A percentile compares a stretch with the other conserved stretches of the same genome.
phyloP scores from a whole-genome alignment of 345 rosid genomes.

The Aegle marmelos region DNA sequence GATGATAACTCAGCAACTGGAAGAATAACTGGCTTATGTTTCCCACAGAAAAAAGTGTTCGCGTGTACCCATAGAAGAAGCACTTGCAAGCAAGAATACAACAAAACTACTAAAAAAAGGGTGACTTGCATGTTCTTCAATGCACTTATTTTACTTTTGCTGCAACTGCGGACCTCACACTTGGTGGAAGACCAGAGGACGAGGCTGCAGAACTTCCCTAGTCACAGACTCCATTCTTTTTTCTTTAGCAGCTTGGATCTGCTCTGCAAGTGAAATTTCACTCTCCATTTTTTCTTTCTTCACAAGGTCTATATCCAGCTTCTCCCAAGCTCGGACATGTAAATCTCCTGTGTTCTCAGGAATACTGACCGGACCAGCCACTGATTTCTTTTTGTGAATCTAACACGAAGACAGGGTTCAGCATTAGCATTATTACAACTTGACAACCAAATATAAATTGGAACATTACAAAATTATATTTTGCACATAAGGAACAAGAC shows the following conservation, averaged over 20 bases:
- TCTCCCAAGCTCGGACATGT: conserved; percentile 48
- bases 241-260: conserved; percentile 70
- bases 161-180: conserved; percentile 7
- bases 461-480: neutral
- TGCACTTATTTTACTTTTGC: neutral
- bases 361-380: conserved; percentile 25
- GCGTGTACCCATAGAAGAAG: neutral
- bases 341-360: conserved; percentile 28
- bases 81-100: neutral
- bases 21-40: neutral
- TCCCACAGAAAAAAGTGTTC: neutral
- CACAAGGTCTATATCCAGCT: conserved; percentile 50
- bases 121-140: neutral
- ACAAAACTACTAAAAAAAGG: no score
- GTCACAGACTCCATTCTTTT: conserved; percentile 31
- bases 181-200: conserved; percentile 9
- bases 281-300: conserved; percentile 50
- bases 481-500: neutral
- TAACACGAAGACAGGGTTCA: conserved; percentile 17
- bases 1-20: neutral
- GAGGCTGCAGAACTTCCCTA: conserved; percentile 23
- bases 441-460: neutral
- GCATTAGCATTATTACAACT: neutral
- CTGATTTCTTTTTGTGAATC: conserved; percentile 63
- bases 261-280: conserved; percentile 72